Conservation (phyloP, 768 basidiomycete genomes). For the Cystofilobasidium bisporidii region DNA sequence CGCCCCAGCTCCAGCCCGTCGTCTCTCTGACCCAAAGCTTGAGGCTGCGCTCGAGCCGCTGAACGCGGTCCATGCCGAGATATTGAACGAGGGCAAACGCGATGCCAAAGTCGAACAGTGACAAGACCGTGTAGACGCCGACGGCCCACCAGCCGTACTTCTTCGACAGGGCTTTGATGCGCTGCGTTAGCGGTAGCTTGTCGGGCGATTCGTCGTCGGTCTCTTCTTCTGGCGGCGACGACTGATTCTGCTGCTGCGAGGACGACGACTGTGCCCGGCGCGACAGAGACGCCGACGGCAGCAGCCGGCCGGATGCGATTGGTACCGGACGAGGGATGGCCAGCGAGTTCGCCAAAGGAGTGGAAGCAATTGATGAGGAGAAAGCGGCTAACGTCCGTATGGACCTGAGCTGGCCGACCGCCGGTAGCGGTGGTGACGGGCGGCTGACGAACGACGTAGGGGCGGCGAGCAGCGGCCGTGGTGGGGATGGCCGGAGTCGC, state of each 20-base stretch:
- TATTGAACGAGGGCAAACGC: slow-evolving; percentile 75
- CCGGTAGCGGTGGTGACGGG: too few species aligned
- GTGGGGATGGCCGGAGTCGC: too few species aligned
- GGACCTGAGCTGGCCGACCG: too few species aligned
- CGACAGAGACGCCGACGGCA: too few species aligned
- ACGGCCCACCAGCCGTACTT: slow-evolving; percentile 94
- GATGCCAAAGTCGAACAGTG: slow-evolving; percentile 68
- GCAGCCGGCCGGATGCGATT: too few species aligned
- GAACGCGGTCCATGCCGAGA: slow-evolving; percentile 82
- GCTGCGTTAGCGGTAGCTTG: slow-evolving; percentile 44
- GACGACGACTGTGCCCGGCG: background rate
- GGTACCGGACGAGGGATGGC: too few species aligned
- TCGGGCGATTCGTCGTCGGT: background rate
- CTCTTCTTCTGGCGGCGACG: background rate
- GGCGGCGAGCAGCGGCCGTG: too few species aligned
- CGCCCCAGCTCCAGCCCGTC: slow-evolving; percentile 17
- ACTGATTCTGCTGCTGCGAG: background rate
- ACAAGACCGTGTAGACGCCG: slow-evolving; percentile 70
- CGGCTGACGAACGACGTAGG: too few species aligned
- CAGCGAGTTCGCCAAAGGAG: too few species aligned
- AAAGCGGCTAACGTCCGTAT: too few species aligned
- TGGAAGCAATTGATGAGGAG: too few species aligned
- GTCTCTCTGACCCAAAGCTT: slow-evolving; percentile 38
- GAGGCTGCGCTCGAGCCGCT: slow-evolving; percentile 47
- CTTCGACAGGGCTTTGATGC: slow-evolving; percentile 72